These are phyloP conservation scores for Hypoxylon sp. DNA, from an alignment of 2,329 filamentous ascomycete species.

Conservation along the genomic window DNA sequence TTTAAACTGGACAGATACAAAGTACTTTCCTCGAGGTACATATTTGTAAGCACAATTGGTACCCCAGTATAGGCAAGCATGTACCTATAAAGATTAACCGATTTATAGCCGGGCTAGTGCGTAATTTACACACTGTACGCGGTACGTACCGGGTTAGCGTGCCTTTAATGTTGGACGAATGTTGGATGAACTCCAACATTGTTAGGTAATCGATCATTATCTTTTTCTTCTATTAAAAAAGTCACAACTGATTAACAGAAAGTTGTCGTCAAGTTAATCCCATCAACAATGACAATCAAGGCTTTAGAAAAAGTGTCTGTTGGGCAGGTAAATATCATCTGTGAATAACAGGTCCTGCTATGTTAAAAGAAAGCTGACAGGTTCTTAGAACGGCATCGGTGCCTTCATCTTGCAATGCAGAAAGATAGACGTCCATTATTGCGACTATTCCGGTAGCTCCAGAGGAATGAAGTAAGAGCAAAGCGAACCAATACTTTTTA, in stretches of 20 bases:
- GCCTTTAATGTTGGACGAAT: too few relatives aligned
- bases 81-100: background rate
- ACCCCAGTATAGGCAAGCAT: too few relatives aligned
- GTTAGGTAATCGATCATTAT: background rate
- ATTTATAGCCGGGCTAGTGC: background rate
- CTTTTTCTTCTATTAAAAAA: conserved; percentile 20
- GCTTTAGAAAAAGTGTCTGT: conserved; percentile 67
- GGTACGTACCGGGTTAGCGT: background rate
- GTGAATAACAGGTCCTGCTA: conserved; percentile 23
- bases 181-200: background rate
- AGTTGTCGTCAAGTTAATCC: conserved; percentile 37
- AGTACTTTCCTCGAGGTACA: conserved; percentile 5
- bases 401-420: conserved; percentile 98
- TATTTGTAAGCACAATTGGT: background rate
- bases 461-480: conserved; percentile 87
- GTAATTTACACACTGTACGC: background rate
- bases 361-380: conserved; percentile 12
- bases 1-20: conserved; percentile 13
- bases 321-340: conserved; percentile 64
- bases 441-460: conserved; percentile 95
- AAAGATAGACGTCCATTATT: conserved; percentile 95
- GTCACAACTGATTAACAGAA: background rate
- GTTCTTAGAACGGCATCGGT: conserved; percentile 89
- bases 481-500: conserved; percentile 48
- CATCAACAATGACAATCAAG: conserved; percentile 68